Conservation (phyloP, 257 asterid species). For the Nicotiana tabacum region DNA sequence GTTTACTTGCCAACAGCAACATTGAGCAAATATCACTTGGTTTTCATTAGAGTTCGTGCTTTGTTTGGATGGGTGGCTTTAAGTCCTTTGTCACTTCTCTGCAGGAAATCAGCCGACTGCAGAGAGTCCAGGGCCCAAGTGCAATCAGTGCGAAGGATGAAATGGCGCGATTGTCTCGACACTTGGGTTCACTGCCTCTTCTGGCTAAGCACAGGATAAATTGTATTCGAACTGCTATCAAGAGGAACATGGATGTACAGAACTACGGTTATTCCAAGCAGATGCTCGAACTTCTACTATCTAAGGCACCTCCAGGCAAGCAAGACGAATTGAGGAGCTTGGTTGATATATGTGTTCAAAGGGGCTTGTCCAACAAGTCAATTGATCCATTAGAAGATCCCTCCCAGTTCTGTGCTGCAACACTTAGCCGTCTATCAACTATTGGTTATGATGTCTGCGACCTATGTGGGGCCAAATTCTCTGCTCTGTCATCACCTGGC, state of each 20-base stretch:
- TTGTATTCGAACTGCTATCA: constrained; percentile 92
- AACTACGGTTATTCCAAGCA: constrained; percentile 89
- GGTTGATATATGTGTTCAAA: constrained; percentile 80
- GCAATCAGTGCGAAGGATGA: constrained; percentile 98
- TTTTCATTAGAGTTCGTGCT: not conserved
- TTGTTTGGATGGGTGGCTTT: not conserved
- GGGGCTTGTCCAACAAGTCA: constrained; percentile 88
- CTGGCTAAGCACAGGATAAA: constrained; percentile 94
- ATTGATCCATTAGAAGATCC: constrained; percentile 97
- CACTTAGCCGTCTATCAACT: constrained; percentile 91
- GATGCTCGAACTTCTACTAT: constrained; percentile 87
- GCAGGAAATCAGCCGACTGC: constrained; percentile 91
- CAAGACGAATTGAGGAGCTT: constrained; percentile 96
- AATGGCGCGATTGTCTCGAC: constrained; percentile 93
- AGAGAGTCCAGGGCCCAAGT: constrained; percentile 92
- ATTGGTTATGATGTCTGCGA: constrained; percentile 97
- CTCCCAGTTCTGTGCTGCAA: constrained; percentile 94
- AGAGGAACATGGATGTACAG: constrained; percentile 97
- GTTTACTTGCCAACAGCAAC: not conserved
- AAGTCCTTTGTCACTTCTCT: not conserved
- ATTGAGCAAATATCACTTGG: not conserved
- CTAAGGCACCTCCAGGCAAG: constrained; percentile 93
- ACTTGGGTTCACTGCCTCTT: constrained; percentile 93
- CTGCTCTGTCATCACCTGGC: constrained; percentile 88
- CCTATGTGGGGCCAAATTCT: constrained; percentile 95